Base-by-base conservation (phyloP, 495 filamentous ascomycete genomes). In the Trichocladium uniseriatum region DNA sequence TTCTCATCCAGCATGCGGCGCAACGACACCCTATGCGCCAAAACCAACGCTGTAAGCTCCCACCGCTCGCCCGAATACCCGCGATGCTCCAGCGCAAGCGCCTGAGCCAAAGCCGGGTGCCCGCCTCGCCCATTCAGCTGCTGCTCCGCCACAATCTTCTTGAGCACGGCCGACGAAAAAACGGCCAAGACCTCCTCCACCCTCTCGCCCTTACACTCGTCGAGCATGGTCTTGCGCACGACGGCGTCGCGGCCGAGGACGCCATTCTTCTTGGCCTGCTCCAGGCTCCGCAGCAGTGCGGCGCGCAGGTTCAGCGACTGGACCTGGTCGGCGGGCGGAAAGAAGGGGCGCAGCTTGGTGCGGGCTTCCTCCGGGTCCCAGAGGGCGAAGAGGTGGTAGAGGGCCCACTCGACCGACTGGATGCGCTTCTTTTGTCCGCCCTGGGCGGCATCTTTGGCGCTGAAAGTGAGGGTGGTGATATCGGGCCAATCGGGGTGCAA, bases 271-370 rank as follows among this genome's bases (percentile, higher is more conserved):
- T 94, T 94, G 42, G 86, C 71, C 27, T 89, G 82, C 48, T 85
- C 82, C 32, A 95, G 72, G 39, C 74, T 75, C 53, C 86, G 75
- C 53, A 87, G 87, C n/a, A 94, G 69, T 19, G 88, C 89, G 18
- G 86, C 81, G 51, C 89, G 86, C 11, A 95, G 79, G 60, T 94
- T 94, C 55, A 91, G 73, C 5, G 88, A 94, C 59, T 92, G 88
- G 29, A 94, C 75, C 18, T 87, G 84, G 60, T 91, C 87, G 55
- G 86, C 73, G 7, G 89, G 85, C 32, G 89, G 89, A 63, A 89
- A 94, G 72, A 91, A 94, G 0, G 89, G 86, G 35, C 81, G 84
- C 11, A 94, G 75, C 77, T 92, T 94, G 81, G 82, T 80, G 55
- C 80, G 76, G 20, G 87, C 75, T 45, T 81, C 80, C 31, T 82